Percentiles rank a stretch among this genome's conserved stretches.
These are phyloP conservation scores for Xylaria arbuscula DNA, from an alignment of 2,329 filamentous ascomycete species.

Conservation along the genomic window DNA sequence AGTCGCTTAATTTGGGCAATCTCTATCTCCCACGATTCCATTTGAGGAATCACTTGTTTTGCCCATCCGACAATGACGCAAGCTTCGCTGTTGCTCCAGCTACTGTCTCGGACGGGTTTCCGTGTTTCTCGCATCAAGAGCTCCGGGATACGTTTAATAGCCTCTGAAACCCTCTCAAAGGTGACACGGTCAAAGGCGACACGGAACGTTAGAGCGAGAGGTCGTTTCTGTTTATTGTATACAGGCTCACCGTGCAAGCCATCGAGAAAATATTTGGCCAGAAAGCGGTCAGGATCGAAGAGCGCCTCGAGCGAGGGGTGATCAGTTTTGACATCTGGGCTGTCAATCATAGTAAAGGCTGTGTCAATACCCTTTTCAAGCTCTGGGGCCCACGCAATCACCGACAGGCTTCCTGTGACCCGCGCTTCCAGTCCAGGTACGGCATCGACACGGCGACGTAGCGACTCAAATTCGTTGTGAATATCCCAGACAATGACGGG, in stretches of 20 bases:
- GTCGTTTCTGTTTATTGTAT: conserved; percentile 9
- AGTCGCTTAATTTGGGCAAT: conserved; percentile 6
- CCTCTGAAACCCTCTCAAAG: conserved; percentile 4
- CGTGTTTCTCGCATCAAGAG: conserved; percentile 5
- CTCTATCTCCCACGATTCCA: conserved; percentile 12
- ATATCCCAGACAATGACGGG: conserved; percentile 30
- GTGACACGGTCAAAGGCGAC: not conserved
- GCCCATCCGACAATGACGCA: conserved; percentile 30
- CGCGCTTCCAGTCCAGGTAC: conserved; percentile 23
- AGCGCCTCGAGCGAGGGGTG: conserved; percentile 22
- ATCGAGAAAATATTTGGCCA: conserved; percentile 34
- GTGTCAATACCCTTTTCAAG: conserved; percentile 21
- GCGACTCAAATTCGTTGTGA: not conserved
- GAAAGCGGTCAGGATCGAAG: conserved; percentile 27
- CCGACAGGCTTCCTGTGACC: conserved; percentile 8
- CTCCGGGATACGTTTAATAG: conserved; percentile 6
- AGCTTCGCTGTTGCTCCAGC: not conserved
- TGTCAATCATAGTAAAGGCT: conserved; percentile 30
- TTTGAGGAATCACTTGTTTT: conserved; percentile 8
- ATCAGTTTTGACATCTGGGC: conserved; percentile 12
- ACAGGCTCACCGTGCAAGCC: conserved; percentile 18
- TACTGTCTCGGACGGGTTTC: not conserved
- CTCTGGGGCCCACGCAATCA: conserved; percentile 28
- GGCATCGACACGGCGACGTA: conserved; percentile 13
- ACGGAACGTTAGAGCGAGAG: conserved; percentile 3